These are phyloP conservation scores for Fusarium continuum DNA, from an alignment of 2,329 filamentous ascomycete genomes.

Conservation along the genomic window DNA sequence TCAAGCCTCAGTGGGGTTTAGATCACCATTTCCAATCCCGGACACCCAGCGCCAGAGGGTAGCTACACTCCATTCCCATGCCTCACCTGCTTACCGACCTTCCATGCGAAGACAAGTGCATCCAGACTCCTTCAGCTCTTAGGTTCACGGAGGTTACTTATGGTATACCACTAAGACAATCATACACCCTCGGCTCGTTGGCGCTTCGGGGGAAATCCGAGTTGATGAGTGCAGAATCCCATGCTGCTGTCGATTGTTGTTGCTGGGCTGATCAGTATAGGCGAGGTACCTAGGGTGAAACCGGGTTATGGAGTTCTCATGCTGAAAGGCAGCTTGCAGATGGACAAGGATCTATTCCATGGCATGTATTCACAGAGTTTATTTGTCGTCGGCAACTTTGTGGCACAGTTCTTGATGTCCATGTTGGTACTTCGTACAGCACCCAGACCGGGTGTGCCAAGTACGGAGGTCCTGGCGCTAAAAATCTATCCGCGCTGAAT, in stretches of 20 bases:
- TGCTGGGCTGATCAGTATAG: neutral
- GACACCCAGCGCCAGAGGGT: too few species aligned
- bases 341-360: conserved; percentile 1
- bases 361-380: neutral
- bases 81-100: too few species aligned
- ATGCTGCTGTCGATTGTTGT: neutral
- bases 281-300: conserved; percentile 17
- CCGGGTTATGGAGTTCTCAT: conserved; percentile 3
- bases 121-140: too few species aligned
- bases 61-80: too few species aligned
- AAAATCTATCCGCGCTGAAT: conserved; percentile 18
- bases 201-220: neutral
- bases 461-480: conserved; percentile 12
- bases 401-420: too few species aligned
- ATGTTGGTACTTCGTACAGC: too few species aligned
- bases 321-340: conserved; percentile 7
- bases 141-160: neutral
- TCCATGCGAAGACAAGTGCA: too few species aligned
- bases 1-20: conserved; percentile 15
- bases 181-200: neutral
- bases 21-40: neutral
- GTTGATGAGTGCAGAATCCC: neutral
- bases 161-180: neutral
- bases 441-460: neutral
- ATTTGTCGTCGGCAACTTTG: too few species aligned